These are phyloP conservation scores for Coccinonectria pachysandricola DNA, from an alignment of 2,329 filamentous ascomycete genomes.

Conservation along the genomic window DNA sequence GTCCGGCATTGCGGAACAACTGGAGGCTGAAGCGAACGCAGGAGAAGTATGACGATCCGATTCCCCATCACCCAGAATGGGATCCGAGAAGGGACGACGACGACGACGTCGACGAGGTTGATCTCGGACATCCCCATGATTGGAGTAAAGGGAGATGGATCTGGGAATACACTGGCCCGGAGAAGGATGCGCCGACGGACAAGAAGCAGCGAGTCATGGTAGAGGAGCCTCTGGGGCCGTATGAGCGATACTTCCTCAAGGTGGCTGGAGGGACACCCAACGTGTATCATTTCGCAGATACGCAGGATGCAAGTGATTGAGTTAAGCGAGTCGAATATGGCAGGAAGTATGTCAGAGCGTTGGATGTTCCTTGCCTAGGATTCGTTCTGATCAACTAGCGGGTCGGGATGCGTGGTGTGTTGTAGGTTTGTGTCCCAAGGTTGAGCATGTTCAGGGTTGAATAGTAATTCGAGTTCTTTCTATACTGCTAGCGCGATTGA, in stretches of 20 bases:
- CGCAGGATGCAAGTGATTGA: constrained; percentile 1
- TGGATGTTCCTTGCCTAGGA: too few relatives aligned
- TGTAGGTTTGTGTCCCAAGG: too few relatives aligned
- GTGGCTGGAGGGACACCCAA: constrained; percentile 34
- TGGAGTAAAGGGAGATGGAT: constrained; percentile 33
- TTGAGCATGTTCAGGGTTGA: too few relatives aligned
- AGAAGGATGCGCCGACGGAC: constrained; percentile 29
- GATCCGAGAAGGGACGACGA: too few relatives aligned
- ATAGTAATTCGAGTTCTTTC: too few relatives aligned
- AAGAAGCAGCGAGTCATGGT: constrained; percentile 33
- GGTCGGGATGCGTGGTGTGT: too few relatives aligned
- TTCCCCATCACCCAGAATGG: constrained; percentile 24
- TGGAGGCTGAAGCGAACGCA: constrained; percentile 33
- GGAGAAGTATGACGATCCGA: constrained; percentile 24
- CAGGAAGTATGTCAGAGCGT: too few relatives aligned
- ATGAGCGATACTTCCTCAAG: constrained; percentile 37
- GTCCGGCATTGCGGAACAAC: constrained; percentile 30
- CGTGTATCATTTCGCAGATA: constrained; percentile 32
- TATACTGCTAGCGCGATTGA: too few relatives aligned
- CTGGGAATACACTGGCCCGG: constrained; percentile 42
- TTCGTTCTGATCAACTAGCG: too few relatives aligned
- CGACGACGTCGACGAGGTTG: constrained; percentile 12
- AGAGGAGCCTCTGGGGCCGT: constrained; percentile 44
- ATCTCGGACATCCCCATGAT: constrained; percentile 13
- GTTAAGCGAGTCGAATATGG: too few relatives aligned